phyloP scores from a whole-genome alignment of 192 early-diverging fungal genomes.

The Mortierella hygrophila region DNA sequence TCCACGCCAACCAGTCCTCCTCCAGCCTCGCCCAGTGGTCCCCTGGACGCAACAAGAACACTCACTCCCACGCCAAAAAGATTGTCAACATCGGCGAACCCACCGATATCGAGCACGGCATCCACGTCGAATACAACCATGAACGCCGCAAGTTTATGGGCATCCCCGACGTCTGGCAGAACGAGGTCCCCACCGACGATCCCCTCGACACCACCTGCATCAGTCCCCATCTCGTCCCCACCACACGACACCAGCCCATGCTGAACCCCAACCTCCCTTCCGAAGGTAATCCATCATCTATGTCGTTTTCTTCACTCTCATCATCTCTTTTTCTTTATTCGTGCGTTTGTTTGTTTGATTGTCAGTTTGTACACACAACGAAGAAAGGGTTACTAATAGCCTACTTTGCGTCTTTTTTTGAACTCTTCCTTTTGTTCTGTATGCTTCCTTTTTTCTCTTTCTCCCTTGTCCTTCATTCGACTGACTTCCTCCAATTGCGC shows the following conservation, averaged over 20 bases:
- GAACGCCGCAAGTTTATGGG: slow-evolving; percentile 68
- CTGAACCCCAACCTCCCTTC: background rate
- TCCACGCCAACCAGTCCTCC: slow-evolving; percentile 46
- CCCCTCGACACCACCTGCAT: slow-evolving; percentile 66
- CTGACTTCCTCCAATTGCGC: background rate
- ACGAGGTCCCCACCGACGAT: slow-evolving; percentile 65
- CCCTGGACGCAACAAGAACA: slow-evolving; percentile 17
- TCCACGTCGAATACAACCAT: slow-evolving; percentile 68
- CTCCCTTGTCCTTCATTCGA: background rate
- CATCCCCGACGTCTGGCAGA: slow-evolving; percentile 70
- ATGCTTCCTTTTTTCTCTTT: background rate
- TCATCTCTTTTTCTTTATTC: slow-evolving; percentile 7
- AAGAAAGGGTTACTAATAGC: background rate
- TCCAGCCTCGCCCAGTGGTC: slow-evolving; percentile 49
- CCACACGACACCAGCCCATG: slow-evolving; percentile 19
- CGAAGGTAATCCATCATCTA: slow-evolving; percentile 17
- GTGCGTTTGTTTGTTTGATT: background rate
- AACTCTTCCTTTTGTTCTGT: background rate
- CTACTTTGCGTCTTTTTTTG: background rate
- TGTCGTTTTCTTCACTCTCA: background rate
- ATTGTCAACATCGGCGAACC: slow-evolving; percentile 67
- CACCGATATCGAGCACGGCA: slow-evolving; percentile 68
- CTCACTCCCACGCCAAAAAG: slow-evolving; percentile 54
- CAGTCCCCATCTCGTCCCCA: slow-evolving; percentile 67
- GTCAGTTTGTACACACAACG: background rate